Percentiles rank a stretch among this genome's conserved stretches.
Conservation (phyloP, 1,139 yeast species). For the Blastobotrys elegans region DNA sequence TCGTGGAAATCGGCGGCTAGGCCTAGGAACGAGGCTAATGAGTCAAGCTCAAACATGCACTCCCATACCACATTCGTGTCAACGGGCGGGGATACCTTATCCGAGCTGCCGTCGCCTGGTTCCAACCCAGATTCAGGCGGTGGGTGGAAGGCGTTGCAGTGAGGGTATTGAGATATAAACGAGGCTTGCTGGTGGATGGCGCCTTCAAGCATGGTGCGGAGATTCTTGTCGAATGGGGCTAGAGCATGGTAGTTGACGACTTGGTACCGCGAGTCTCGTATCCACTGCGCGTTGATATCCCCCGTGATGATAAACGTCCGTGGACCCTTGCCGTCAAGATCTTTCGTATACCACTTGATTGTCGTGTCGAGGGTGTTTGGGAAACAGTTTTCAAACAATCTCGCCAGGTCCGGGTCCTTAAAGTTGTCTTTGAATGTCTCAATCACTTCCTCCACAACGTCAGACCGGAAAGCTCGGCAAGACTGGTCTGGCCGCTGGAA, state of each 20-base stretch:
- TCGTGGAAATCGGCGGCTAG: constrained; percentile 65
- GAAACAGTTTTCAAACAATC: constrained; percentile 73
- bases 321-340: constrained; percentile 33
- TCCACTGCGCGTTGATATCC: constrained; percentile 83
- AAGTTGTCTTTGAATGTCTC: constrained; percentile 47
- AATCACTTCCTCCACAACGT: constrained; percentile 57
- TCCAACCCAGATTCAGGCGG: constrained; percentile 43
- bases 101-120: constrained; percentile 30
- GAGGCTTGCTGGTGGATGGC: constrained; percentile 77
- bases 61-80: constrained; percentile 74
- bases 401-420: constrained; percentile 59
- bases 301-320: constrained; percentile 79
- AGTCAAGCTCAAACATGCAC: constrained; percentile 85
- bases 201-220: constrained; percentile 58
- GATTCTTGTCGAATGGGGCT: constrained; percentile 42
- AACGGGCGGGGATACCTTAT: constrained; percentile 62
- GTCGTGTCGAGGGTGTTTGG: constrained; percentile 91
- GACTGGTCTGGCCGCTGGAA: constrained; percentile 67
- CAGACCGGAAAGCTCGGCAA: constrained; percentile 69
- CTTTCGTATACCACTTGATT: constrained; percentile 57
- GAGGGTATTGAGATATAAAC: constrained; percentile 59
- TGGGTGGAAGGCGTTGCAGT: constrained; percentile 90
- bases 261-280: constrained; percentile 82
- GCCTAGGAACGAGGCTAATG: constrained; percentile 76
- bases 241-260: constrained; percentile 69